Conservation (phyloP, 345 rosid species). For the Psidium friedrichsthalianum region DNA sequence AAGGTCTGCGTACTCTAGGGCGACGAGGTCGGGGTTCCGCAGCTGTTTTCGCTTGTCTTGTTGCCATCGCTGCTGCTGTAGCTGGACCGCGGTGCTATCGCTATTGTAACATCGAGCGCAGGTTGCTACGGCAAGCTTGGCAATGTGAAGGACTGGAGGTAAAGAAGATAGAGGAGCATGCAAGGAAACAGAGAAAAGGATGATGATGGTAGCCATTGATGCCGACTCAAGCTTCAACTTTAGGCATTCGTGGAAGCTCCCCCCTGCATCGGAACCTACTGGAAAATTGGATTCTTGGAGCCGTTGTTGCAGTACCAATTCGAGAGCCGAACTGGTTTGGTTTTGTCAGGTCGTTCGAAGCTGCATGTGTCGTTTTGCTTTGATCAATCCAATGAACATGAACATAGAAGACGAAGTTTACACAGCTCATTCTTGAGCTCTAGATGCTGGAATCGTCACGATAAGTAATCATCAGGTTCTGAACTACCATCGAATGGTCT, state of each 20-base stretch:
- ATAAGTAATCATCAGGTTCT: constrained; percentile 40
- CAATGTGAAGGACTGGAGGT: not conserved
- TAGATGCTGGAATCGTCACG: not conserved
- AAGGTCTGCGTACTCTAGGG: constrained; percentile 71
- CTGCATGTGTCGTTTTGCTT: not conserved
- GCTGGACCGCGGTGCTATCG: not conserved
- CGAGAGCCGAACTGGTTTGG: too few relatives aligned
- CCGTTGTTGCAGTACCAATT: too few relatives aligned
- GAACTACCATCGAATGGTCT: constrained; percentile 19
- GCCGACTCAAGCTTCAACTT: not conserved
- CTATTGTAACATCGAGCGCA: not conserved
- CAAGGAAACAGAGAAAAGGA: not conserved
- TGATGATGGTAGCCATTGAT: not conserved
- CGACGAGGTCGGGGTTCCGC: constrained; percentile 54
- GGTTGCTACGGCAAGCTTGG: not conserved
- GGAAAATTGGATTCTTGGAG: too few relatives aligned
- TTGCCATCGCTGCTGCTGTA: not conserved
- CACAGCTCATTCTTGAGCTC: not conserved
- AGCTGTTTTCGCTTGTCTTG: constrained; percentile 8
- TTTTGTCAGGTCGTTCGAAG: not conserved
- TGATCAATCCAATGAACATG: not conserved
- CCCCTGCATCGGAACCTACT: not conserved
- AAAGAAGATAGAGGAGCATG: not conserved
- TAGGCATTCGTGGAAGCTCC: not conserved
- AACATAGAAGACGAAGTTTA: not conserved